Conservation (phyloP, 805 yeast genomes). For the Candida ponderosae region DNA sequence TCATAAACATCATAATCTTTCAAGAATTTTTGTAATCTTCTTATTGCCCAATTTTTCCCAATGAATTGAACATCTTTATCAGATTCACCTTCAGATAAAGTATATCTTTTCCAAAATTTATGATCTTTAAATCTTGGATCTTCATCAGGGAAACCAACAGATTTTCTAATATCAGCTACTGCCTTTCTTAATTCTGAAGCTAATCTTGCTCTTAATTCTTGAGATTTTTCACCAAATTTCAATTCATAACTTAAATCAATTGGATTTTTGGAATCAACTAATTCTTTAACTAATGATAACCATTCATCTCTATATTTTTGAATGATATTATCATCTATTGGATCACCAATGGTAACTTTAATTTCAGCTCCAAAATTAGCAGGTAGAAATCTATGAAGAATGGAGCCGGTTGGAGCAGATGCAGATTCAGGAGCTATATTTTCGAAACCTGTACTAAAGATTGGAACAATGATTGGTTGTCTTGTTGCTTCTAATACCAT, state of each 20-base stretch:
- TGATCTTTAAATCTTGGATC: conserved; percentile 64
- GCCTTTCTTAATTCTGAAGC: conserved; percentile 62
- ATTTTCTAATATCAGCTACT: conserved; percentile 41
- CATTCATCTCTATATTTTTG: conserved; percentile 61
- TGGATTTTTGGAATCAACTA: conserved; percentile 42
- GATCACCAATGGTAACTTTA: conserved; percentile 63
- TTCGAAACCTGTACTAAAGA: conserved; percentile 81
- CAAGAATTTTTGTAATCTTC: conserved; percentile 48
- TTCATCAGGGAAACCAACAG: conserved; percentile 43
- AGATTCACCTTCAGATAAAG: conserved; percentile 53
- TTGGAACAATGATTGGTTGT: conserved; percentile 83
- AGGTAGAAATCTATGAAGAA: conserved; percentile 54
- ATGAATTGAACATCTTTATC: conserved; percentile 65
- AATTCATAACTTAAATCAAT: conserved; percentile 54
- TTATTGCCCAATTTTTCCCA: conserved; percentile 80
- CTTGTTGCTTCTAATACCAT: conserved; percentile 72
- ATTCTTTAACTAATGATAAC: conserved; percentile 51
- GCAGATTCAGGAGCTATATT: conserved; percentile 72
- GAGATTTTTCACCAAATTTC: conserved; percentile 56
- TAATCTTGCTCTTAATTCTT: conserved; percentile 56
- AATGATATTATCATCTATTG: conserved; percentile 53
- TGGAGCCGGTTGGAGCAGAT: conserved; percentile 26
- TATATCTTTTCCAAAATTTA: conserved; percentile 67
- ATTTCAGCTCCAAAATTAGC: conserved; percentile 60
- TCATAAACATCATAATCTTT: conserved; percentile 16